Evolutionary conservation across 345 rosid species (phyloP).

Genomic region (Lenwebbia sp.): DNA sequence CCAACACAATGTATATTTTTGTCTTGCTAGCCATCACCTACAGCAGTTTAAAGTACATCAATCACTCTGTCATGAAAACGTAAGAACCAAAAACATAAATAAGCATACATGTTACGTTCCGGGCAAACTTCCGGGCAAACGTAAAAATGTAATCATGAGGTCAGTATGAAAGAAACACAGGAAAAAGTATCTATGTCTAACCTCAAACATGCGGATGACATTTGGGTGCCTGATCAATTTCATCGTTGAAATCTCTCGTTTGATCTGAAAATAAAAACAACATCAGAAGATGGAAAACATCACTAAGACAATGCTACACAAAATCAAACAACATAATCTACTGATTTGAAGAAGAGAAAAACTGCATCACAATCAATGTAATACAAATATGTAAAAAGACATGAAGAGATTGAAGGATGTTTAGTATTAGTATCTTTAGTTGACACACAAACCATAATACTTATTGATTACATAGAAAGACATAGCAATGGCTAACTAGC

Average conservation of each 20-base stretch:
- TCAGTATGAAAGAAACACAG: not conserved
- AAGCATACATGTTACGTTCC: not conserved
- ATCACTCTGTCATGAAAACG: not conserved
- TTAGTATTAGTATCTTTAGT: not conserved
- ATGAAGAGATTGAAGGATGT: not conserved
- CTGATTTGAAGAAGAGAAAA: not conserved
- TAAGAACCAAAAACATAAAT: not conserved
- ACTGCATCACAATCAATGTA: not conserved
- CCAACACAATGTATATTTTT: constrained; percentile 84
- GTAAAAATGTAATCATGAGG: not conserved
- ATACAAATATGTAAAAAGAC: not conserved
- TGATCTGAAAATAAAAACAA: constrained; percentile 41
- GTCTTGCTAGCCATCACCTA: constrained; percentile 99
- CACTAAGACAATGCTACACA: not conserved
- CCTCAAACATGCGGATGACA: constrained; percentile 96
- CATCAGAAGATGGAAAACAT: not conserved
- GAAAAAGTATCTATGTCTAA: constrained; percentile 12
- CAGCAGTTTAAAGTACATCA: constrained; percentile 4
- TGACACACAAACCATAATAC: not conserved
- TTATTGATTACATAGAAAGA: not conserved
- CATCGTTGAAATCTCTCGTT: constrained; percentile 94
- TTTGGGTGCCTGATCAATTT: constrained; percentile 87
- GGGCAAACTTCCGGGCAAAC: not conserved
- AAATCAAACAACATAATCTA: not conserved
- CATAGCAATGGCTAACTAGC: not conserved